Percentiles rank a stretch among this genome's conserved stretches.
phyloP scores from a whole-genome alignment of 495 filamentous ascomycete species.

The Hypoxylon subgilvum region DNA sequence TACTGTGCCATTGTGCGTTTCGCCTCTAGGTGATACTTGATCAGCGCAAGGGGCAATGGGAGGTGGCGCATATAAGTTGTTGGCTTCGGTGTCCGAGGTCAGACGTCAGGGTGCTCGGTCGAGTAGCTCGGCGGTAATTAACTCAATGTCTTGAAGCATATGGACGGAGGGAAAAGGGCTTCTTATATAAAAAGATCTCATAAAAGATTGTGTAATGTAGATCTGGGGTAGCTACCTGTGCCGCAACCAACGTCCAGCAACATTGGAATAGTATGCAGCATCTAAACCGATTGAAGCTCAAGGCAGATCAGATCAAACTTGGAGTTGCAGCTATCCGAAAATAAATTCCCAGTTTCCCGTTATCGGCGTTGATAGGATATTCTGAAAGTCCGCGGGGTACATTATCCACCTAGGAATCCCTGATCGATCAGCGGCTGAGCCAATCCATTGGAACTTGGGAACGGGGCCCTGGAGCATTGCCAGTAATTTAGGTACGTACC shows the following conservation, averaged over 20 bases:
- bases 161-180: no score
- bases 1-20: conserved; percentile 41
- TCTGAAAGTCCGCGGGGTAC: conserved; percentile 23
- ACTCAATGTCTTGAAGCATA: no score
- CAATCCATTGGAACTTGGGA: no score
- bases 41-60: conserved; percentile 4
- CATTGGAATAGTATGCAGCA: not conserved
- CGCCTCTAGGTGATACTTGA: not conserved
- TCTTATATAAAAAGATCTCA: no score
- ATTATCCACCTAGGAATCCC: no score
- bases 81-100: not conserved
- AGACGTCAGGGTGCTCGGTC: not conserved
- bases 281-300: not conserved
- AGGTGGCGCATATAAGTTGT: conserved; percentile 3
- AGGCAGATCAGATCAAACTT: conserved; percentile 3
- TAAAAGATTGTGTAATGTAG: not conserved
- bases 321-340: conserved; percentile 17
- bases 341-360: not conserved
- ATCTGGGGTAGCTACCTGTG: no score
- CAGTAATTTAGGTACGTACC: no score
- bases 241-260: no score
- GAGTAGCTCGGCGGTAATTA: not conserved
- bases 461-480: no score
- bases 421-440: no score
- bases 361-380: conserved; percentile 23